Evolutionary conservation across 495 filamentous ascomycete genomes (phyloP), one percentile per base, ranked within the genome.

Genomic region (Penicillium soppii): DNA sequence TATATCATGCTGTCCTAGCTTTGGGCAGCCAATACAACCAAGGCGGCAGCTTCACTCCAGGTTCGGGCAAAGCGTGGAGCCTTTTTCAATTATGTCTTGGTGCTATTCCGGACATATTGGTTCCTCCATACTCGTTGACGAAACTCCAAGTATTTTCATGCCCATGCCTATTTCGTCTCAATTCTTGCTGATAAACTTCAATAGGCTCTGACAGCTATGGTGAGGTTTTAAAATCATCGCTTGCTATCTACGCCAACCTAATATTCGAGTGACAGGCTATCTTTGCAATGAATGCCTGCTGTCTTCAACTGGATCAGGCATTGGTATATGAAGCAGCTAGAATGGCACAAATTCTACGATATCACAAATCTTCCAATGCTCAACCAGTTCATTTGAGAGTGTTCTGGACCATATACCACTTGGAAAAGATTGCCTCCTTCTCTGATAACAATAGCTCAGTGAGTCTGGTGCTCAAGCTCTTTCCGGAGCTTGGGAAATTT

Each of bases 1-100:
- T 73, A 12, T 73, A 71, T 49, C 54, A 70, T 25, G 44, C 68
- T 1, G 61, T 72, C 7, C 53, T 73, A n/a, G 70, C 70, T 16
- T 48, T 70, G 1, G 70, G 70, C 27, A 64, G 61, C 35, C 69
- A 70, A 23, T 65, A 63, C 22, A 37, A 54, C 23, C 57, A 58
- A 35, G 61, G 65, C 21, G 67, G 68, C 25, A 62, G 46, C 22
- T 73, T 66, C 47, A 58, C 64, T 8, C 62, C 67, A 3, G 70
- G 65, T 4, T 56, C 67, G 44, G 68, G 67, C 5, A 55, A 55
- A 44, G 56, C 65, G 2, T 73, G 70, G 68, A 59, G 65, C 27
- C 50, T 65, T 6, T 66, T 68, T 39, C 57, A 62, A 36, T 49
- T 57, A 32, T 60, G 56, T 39, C 59, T 65, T 25, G 63, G 61